phyloP scores from a whole-genome alignment of 257 asterid species.

The Solanum bulbocastanum region DNA sequence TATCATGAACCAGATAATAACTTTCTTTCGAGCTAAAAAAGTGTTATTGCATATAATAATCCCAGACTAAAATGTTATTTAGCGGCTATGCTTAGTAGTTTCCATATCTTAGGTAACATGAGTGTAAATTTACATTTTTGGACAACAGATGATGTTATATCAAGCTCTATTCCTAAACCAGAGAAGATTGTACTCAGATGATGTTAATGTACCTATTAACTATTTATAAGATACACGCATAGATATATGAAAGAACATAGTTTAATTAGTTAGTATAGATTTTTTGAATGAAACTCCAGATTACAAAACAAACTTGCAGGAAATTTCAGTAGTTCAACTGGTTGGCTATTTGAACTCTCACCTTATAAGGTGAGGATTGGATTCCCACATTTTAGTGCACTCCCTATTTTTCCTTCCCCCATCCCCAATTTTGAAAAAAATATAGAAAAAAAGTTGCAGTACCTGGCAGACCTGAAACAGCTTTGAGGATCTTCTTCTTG shows the following conservation, averaged over 20 bases:
- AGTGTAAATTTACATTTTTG: not conserved
- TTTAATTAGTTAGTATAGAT: not conserved
- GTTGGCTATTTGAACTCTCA: too few relatives aligned
- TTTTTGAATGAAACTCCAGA: not conserved
- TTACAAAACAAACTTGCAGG: not conserved
- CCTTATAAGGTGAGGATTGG: too few relatives aligned
- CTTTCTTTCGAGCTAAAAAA: not conserved
- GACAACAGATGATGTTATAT: not conserved
- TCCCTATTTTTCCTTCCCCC: too few relatives aligned
- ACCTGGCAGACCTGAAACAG: conserved; percentile 41
- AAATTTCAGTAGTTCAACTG: too few relatives aligned
- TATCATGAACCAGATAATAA: not conserved
- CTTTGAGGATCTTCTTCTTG: conserved; percentile 41
- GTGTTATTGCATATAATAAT: not conserved
- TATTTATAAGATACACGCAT: not conserved
- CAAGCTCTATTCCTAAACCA: not conserved
- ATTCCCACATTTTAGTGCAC: too few relatives aligned
- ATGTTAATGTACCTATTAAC: not conserved
- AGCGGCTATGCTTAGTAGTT: not conserved
- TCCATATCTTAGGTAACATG: not conserved
- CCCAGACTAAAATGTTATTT: not conserved
- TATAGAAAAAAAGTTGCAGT: not conserved
- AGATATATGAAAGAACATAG: not conserved
- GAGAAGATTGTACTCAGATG: not conserved
- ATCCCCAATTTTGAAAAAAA: too few relatives aligned